Percentiles rank a stretch among this genome's conserved stretches.
These are phyloP conservation scores for Helenozyma baotianmanensis DNA, from an alignment of 805 yeast species.

Conservation along the genomic window DNA sequence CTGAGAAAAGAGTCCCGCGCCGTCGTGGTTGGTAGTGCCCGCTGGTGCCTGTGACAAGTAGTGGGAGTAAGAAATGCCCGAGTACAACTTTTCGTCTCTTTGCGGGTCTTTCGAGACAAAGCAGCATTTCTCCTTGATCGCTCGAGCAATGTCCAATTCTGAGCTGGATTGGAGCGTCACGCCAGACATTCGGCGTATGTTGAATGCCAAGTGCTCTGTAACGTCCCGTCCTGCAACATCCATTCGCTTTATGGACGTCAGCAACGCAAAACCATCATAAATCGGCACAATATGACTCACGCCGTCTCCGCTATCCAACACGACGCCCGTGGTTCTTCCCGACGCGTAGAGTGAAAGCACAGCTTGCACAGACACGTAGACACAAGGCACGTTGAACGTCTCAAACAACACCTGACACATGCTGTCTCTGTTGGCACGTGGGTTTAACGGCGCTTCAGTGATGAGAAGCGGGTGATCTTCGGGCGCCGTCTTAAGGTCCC, in stretches of 20 bases:
- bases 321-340: constrained; percentile 88
- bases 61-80: constrained; percentile 15
- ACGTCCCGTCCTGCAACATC: constrained; percentile 87
- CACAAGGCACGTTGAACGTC: constrained; percentile 68
- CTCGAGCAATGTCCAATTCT: constrained; percentile 76
- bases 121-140: constrained; percentile 72
- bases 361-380: constrained; percentile 70
- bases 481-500: constrained; percentile 50
- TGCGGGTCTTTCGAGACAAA: constrained; percentile 55
- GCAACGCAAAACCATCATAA: constrained; percentile 79
- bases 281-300: constrained; percentile 86
- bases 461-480: constrained; percentile 86
- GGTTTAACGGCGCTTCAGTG: constrained; percentile 88
- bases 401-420: constrained; percentile 68
- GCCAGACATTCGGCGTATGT: constrained; percentile 64
- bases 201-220: constrained; percentile 66
- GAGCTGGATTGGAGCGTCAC: constrained; percentile 61
- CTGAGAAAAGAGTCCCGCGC: constrained; percentile 20
- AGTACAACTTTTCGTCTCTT: constrained; percentile 51
- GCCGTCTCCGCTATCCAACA: constrained; percentile 91
- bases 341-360: constrained; percentile 80
- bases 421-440: constrained; percentile 52
- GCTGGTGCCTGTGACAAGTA: constrained; percentile 13
- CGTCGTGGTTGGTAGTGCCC: constrained; percentile 17
- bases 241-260: constrained; percentile 65